These are phyloP conservation scores for Pinus tabuliformis DNA, from an alignment of 75 land plant genomes.

Conservation along the genomic window DNA sequence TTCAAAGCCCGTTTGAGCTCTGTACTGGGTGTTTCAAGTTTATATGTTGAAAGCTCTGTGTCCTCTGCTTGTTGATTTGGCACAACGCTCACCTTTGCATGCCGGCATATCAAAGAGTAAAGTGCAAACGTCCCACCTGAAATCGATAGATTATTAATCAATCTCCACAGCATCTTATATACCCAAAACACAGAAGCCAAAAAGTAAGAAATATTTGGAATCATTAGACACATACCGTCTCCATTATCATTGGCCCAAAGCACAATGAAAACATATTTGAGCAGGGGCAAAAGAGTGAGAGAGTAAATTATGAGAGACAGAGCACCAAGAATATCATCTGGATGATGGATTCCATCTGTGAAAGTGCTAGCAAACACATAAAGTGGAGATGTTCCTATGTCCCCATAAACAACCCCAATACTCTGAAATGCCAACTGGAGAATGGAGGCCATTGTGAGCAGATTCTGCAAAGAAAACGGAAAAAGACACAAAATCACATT, in stretches of 20 bases:
- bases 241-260: slow-evolving; percentile 75
- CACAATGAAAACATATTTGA: slow-evolving; percentile 78
- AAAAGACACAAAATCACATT: not conserved
- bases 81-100: slow-evolving; percentile 49
- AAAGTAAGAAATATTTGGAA: not conserved
- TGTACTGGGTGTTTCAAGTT: slow-evolving; percentile 22
- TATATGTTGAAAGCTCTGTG: slow-evolving; percentile 32
- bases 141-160: not conserved
- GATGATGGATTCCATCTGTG: slow-evolving; percentile 28
- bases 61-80: slow-evolving; percentile 54
- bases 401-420: slow-evolving; percentile 76
- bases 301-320: slow-evolving; percentile 72
- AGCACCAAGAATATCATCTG: slow-evolving; percentile 59
- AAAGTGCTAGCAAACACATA: slow-evolving; percentile 74
- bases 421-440: slow-evolving; percentile 68
- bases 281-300: slow-evolving; percentile 59
- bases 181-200: too few species aligned
- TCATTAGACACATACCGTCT: slow-evolving; percentile 33
- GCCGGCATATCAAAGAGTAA: slow-evolving; percentile 64
- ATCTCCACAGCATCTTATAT: too few species aligned
- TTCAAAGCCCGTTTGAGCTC: slow-evolving; percentile 13
- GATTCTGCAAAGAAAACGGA: not conserved
- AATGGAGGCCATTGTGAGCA: slow-evolving; percentile 13
- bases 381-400: slow-evolving; percentile 75
- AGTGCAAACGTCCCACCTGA: slow-evolving; percentile 75